phyloP scores from a whole-genome alignment of 306 rosid genomes.

The Purshia tridentata region DNA sequence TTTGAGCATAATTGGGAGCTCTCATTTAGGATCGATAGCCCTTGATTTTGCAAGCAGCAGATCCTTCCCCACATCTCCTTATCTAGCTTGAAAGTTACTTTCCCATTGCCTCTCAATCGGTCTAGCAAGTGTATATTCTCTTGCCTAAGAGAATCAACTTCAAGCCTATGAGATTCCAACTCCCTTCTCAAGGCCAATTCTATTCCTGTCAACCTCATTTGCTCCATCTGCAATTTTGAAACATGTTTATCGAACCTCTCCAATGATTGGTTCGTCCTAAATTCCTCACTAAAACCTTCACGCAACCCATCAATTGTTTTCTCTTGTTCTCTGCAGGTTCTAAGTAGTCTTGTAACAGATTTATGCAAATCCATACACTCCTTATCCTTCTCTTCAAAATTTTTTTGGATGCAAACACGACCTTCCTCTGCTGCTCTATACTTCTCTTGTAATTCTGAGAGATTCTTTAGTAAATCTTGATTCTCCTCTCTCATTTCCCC shows the following conservation, averaged over 20 bases:
- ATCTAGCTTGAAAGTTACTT: conserved; percentile 72
- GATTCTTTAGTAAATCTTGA: conserved; percentile 49
- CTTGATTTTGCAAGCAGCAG: conserved; percentile 79
- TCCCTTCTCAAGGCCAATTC: conserved; percentile 78
- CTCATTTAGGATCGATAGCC: conserved; percentile 68
- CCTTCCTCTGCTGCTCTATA: conserved; percentile 56
- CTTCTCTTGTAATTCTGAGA: conserved; percentile 61
- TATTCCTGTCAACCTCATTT: conserved; percentile 73
- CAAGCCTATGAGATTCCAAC: conserved; percentile 66
- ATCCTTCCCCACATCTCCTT: conserved; percentile 68
- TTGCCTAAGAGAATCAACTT: conserved; percentile 85
- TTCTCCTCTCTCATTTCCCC: conserved; percentile 59
- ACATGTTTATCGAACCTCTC: conserved; percentile 58
- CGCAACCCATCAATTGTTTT: conserved; percentile 73
- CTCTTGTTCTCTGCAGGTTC: conserved; percentile 91
- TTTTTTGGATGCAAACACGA: conserved; percentile 49
- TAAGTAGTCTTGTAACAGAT: conserved; percentile 64
- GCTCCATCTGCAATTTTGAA: conserved; percentile 73
- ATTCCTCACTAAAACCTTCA: conserved; percentile 52
- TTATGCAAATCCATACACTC: conserved; percentile 83
- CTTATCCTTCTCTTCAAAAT: conserved; percentile 71
- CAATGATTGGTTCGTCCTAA: conserved; percentile 40
- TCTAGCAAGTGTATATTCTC: conserved; percentile 71
- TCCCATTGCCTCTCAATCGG: conserved; percentile 71
- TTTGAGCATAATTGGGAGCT: conserved; percentile 63